Evolutionary conservation across 768 basidiomycete genomes (phyloP), one percentile per base, ranked within the genome.

Genomic region (Mrakia gelida): DNA sequence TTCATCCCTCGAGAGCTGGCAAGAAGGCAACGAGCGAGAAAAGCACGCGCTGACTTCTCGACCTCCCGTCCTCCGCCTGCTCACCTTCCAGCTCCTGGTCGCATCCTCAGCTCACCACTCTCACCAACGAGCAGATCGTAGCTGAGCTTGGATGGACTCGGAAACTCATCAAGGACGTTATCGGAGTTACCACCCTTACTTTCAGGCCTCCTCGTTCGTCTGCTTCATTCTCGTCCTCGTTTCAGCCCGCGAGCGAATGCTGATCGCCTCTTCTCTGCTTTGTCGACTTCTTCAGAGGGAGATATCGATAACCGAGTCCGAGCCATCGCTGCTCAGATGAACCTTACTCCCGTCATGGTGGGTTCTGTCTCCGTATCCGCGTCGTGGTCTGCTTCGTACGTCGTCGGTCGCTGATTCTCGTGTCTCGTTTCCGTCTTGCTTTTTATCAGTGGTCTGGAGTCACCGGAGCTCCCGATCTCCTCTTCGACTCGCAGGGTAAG

Each of bases 131-230:
- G 82, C 88, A 92, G 81, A 89, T 94, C 81, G 92, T 95, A 77
- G 93, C 93, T 62, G 93, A 95, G 83, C 86, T 96, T 49, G 93
- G 92, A 5, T 96, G 93, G 93, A 88, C 91, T 8, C 91, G 88
- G 85, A 91, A 95, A 85, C 87, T 91, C 77, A 94, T 96, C 84
- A 90, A 90, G 82, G 92, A 95, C 82, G 88, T 92, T 65, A 86
- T 90, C 49, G 94, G 86, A 78, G 86, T 87, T n/a, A 86, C 91
- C 0, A 92, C 92, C 32, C 89, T 89, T 80, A 89, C 87, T 84
- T 92, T 92, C 90, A 38, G 80, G 32, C 80, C 80, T 3, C 93
- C 93, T 11, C 94, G 89, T 82, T 38, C 54, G 73, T 73, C 26
- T 34, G 5, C 32, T 52, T 61, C 13, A 34, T 0, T n/a, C 56